Base-by-base conservation (phyloP, 148 eudicot genomes). In the Rheum nobile region DNA sequence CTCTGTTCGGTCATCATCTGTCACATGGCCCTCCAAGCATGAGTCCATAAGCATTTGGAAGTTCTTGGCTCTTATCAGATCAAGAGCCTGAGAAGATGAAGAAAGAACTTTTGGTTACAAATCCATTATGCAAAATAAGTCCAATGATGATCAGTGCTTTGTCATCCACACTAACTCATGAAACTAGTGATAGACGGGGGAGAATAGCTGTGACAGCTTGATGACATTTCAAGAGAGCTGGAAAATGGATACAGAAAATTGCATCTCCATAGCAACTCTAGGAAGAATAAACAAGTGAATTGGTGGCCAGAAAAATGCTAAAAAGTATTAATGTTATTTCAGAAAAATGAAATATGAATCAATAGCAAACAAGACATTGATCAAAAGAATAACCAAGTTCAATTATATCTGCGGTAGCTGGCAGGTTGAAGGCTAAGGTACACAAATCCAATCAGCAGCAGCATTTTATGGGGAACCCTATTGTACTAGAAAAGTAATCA, bases 1-100 rank as follows among this genome's bases (percentile, higher is more conserved):
- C 76, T 89, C 93, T 52, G 88, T 82, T 76, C 97, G 91, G 54
- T 91, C 97, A 74, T 90, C 89, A 72, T 87, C 88, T 77, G 91
- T 87, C 83, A 87, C 86, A 80, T 87, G 91, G 55, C 93, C 97
- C 76, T 89, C 97, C 83, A 91, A 83, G 76, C 88, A 84, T 41
- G 97, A 91, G 79, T 91, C 97, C 76, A 82, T 91, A 79, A 91
- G 81, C 94, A 87, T 91, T 37, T 69, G 83, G 71, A 85, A 82
- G 78, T 89, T 91, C 74, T 87, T 89, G 67, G 83, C 93, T 74
- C 90, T 88, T 78, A 91, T 89, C 42, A 91, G 83, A 80, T 91
- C 97, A 80, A 91, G 97, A 43, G 97, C 97, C 97, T 91, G 83
- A 41, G 32, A 39, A 42, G 37, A 69, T 22, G 24, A 37, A 41